Evolutionary conservation across 495 filamentous ascomycete genomes (phyloP).

Genomic region (Hypoxylon lenormandii): DNA sequence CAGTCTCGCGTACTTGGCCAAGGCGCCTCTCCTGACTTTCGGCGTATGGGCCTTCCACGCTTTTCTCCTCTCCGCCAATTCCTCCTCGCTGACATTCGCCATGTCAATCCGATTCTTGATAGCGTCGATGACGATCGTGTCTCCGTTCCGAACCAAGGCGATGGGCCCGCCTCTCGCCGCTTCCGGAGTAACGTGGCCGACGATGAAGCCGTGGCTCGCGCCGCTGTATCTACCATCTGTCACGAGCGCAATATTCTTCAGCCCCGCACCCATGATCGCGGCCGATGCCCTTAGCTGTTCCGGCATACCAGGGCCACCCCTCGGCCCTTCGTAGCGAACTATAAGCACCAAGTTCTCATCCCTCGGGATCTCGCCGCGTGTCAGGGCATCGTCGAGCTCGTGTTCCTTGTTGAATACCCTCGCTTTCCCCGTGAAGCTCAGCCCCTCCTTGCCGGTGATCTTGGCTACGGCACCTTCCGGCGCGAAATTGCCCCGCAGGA

Average conservation of each 20-base stretch:
- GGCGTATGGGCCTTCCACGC: slow-evolving; percentile 79
- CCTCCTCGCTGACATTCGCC: slow-evolving; percentile 72
- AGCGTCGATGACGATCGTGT: slow-evolving; percentile 87
- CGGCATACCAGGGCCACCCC: slow-evolving; percentile 98
- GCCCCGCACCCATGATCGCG: slow-evolving; percentile 89
- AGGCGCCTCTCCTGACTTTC: slow-evolving; percentile 82
- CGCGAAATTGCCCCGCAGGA: slow-evolving; percentile 89
- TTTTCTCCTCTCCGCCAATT: slow-evolving; percentile 73
- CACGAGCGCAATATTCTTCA: slow-evolving; percentile 89
- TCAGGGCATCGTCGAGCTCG: slow-evolving; percentile 79
- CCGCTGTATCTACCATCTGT: slow-evolving; percentile 94
- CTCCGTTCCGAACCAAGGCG: slow-evolving; percentile 81
- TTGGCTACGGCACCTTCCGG: slow-evolving; percentile 95
- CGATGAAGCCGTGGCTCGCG: slow-evolving; percentile 94
- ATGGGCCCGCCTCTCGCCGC: slow-evolving; percentile 85
- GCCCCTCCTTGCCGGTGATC: slow-evolving; percentile 96
- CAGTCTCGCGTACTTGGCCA: slow-evolving; percentile 87
- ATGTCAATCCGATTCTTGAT: slow-evolving; percentile 78
- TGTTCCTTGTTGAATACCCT: slow-evolving; percentile 92
- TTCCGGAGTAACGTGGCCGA: slow-evolving; percentile 90
- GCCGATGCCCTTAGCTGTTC: slow-evolving; percentile 91
- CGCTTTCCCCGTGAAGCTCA: slow-evolving; percentile 82
- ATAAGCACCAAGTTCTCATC: slow-evolving; percentile 88
- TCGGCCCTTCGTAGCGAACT: slow-evolving; percentile 94
- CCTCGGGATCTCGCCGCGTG: slow-evolving; percentile 72